These are phyloP conservation scores for Phytophthora multivora DNA, from an alignment of 352 stramenopile species.

Conservation along the genomic window DNA sequence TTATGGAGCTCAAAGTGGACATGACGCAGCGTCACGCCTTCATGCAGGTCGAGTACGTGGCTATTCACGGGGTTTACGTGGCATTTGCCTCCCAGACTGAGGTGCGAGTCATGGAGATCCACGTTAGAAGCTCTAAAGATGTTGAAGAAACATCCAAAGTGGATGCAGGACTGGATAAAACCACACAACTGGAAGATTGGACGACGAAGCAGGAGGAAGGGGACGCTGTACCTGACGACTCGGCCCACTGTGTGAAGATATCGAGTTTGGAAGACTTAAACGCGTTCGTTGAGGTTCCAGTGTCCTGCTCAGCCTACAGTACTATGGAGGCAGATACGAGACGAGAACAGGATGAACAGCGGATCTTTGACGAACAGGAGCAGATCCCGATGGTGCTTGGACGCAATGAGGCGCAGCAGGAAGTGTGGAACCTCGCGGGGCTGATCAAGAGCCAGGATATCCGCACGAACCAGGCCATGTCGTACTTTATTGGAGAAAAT, in stretches of 20 bases:
- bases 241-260: slow-evolving; percentile 49
- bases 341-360: slow-evolving; percentile 53
- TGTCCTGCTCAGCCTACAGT: slow-evolving; percentile 62
- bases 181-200: slow-evolving; percentile 13
- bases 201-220: slow-evolving; percentile 1
- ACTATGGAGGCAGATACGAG: slow-evolving; percentile 49
- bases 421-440: slow-evolving; percentile 74
- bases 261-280: slow-evolving; percentile 40
- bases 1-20: slow-evolving; percentile 88
- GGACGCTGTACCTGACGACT: slow-evolving; percentile 45
- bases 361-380: slow-evolving; percentile 61
- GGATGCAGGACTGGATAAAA: slow-evolving; percentile 21
- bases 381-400: slow-evolving; percentile 64
- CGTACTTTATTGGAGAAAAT: slow-evolving; percentile 65
- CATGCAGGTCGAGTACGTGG: slow-evolving; percentile 76
- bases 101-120: slow-evolving; percentile 84
- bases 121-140: slow-evolving; percentile 60
- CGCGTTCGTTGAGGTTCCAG: slow-evolving; percentile 59
- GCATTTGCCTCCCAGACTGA: slow-evolving; percentile 77
- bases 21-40: slow-evolving; percentile 75
- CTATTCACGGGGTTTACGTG: slow-evolving; percentile 82
- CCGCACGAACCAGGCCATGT: slow-evolving; percentile 81
- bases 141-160: slow-evolving; percentile 12
- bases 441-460: slow-evolving; percentile 79
- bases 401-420: slow-evolving; percentile 75